Evolutionary conservation across 768 basidiomycete genomes (phyloP).

Genomic region (Hypholoma fasciculare): DNA sequence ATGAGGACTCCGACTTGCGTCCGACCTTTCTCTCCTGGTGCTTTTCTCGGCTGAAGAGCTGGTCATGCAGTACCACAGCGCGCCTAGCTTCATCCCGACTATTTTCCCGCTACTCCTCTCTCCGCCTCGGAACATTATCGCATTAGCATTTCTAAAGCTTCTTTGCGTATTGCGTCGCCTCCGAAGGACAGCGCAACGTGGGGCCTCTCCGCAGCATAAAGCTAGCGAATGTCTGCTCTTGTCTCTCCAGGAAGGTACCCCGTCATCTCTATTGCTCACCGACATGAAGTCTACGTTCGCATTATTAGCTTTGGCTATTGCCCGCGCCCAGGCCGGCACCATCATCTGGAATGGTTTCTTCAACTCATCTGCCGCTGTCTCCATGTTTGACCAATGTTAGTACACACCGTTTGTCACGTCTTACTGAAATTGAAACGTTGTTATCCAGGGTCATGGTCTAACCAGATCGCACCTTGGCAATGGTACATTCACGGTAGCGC

Average conservation of each 20-base stretch:
- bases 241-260: not conserved
- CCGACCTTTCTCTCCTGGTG: conserved; percentile 8
- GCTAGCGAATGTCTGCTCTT: not conserved
- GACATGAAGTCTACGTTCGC: conserved; percentile 14
- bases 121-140: conserved; percentile 19
- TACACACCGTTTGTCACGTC: not conserved
- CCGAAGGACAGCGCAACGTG: conserved; percentile 1
- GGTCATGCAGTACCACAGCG: conserved; percentile 11
- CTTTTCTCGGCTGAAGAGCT: conserved; percentile 1
- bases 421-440: not conserved
- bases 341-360: conserved; percentile 20
- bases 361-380: conserved; percentile 16
- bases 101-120: conserved; percentile 10
- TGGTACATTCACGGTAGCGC: conserved; percentile 21
- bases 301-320: conserved; percentile 12
- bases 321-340: conserved; percentile 17
- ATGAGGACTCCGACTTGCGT: conserved; percentile 10
- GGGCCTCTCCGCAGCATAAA: conserved; percentile 10
- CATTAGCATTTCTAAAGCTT: not conserved
- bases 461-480: conserved; percentile 20
- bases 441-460: conserved; percentile 18
- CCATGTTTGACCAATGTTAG: conserved; percentile 17
- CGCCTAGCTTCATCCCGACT: conserved; percentile 11
- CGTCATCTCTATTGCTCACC: not conserved
- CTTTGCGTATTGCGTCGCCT: conserved; percentile 4